These are phyloP conservation scores for Thecaphora thlaspeos DNA, from an alignment of 1,284 basidiomycete species.

Conservation along the genomic window DNA sequence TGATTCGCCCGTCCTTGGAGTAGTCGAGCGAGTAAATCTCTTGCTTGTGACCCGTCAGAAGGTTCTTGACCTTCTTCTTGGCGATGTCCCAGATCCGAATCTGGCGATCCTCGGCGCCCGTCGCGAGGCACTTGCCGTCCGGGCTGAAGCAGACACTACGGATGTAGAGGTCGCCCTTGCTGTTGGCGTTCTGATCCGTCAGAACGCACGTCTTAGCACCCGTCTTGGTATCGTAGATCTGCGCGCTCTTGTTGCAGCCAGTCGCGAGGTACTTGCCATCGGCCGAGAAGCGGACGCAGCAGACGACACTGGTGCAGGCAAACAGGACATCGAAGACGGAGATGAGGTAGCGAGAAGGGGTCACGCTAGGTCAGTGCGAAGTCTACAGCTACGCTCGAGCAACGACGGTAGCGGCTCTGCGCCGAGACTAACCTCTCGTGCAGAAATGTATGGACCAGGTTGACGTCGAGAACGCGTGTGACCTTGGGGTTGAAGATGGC, in stretches of 20 bases:
- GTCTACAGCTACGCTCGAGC: no score
- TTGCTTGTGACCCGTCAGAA: constrained; percentile 80
- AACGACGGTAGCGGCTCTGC: no score
- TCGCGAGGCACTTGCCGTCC: constrained; percentile 53
- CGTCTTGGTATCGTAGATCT: constrained; percentile 85
- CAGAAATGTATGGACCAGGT: constrained; percentile 80
- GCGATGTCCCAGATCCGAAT: constrained; percentile 72
- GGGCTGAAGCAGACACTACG: constrained; percentile 56
- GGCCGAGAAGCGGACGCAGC: constrained; percentile 84
- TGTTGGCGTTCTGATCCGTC: constrained; percentile 63
- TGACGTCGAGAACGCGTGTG: constrained; percentile 81
- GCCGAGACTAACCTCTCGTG: constrained; percentile 71
- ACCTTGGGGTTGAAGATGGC: constrained; percentile 86
- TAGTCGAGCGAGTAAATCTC: constrained; percentile 88
- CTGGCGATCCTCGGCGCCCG: constrained; percentile 55
- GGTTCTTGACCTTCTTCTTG: constrained; percentile 64
- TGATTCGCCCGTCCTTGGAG: constrained; percentile 73
- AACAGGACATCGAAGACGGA: neutral
- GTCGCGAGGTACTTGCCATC: constrained; percentile 86
- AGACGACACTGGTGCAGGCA: constrained; percentile 66
- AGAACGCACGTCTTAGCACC: constrained; percentile 70
- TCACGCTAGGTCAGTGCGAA: no score
- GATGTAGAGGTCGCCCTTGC: constrained; percentile 55
- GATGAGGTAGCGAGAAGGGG: no score
- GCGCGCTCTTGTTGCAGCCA: constrained; percentile 84